Base-by-base conservation (phyloP, 805 yeast genomes). In the Wickerhamomyces subpelliculosus region DNA sequence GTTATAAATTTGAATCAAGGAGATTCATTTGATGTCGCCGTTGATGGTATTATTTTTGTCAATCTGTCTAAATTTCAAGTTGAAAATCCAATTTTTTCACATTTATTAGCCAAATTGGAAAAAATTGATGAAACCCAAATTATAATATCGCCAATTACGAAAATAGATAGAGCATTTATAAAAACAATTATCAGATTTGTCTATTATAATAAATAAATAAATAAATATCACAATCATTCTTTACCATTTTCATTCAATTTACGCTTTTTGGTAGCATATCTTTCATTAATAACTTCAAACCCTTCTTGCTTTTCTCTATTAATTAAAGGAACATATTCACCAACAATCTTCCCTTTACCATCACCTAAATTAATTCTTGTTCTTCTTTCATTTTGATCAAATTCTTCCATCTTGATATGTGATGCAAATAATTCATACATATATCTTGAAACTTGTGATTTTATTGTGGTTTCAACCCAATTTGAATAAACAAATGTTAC, bases 231-330 rank as follows among this genome's bases (percentile, higher is more conserved):
- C n/a, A n/a, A n/a, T n/a, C n/a, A 33, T 20, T n/a, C 13, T 24
- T 16, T 17, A n/a, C 19, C n/a, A 31, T 10, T 16, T 12, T 39
- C 33, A 9, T 32, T 23, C 14, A 13, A 19, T 23, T 43, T 51
- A 37, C 51, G 58, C 43, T 61, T 70, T 54, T 70, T 74, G 10
- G 7, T 25, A 48, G 58, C 52, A 66, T 80, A 84, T 46, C 78
- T 74, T 28, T 65, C 75, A 56, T 90, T 90, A 10, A 82, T 76
- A 13, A 62, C 72, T 36, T 82, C 87, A n/a, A 75, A 81, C 2
- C 82, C 54, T 14, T 80, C 90, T 42, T 77, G 67, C 32, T 72
- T 59, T 13, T 70, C 74, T 40, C 96, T 68, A 20, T 76, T 57
- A 9, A 51, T 48, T 29, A 87, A 56, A 8, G 83, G 81, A 5